phyloP scores from a whole-genome alignment of 495 filamentous ascomycete genomes.

The Trichoderma parareesei region DNA sequence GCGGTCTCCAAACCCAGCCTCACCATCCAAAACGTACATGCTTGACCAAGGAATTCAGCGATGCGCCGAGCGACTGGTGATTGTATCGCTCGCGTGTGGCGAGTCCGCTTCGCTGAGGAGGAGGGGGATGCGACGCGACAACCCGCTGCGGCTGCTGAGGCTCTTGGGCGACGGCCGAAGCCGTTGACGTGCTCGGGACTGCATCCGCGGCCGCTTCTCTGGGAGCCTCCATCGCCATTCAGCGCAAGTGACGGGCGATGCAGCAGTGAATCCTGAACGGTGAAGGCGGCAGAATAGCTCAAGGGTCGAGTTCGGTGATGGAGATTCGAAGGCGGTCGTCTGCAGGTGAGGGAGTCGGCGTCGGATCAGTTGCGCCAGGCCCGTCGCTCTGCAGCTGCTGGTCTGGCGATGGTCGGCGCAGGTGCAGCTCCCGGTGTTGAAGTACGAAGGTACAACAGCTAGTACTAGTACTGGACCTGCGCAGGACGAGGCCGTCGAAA shows the following conservation, averaged over 20 bases:
- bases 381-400: slow-evolving; percentile 2
- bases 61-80: slow-evolving; percentile 34
- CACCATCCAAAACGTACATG: slow-evolving; percentile 37
- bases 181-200: not conserved
- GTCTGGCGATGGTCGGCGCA: slow-evolving; percentile 7
- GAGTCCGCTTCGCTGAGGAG: not conserved
- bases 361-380: not conserved
- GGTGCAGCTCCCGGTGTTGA: not conserved
- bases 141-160: not conserved
- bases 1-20: not conserved
- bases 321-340: not conserved
- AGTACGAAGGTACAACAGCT: not conserved
- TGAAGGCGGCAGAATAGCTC: not conserved
- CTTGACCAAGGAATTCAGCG: slow-evolving; percentile 36
- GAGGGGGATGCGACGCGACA: slow-evolving; percentile 1
- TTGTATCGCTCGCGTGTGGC: slow-evolving; percentile 31
- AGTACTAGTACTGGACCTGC: no score
- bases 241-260: not conserved
- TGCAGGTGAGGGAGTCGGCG: not conserved
- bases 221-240: slow-evolving; percentile 9
- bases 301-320: not conserved
- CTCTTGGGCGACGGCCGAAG: not conserved
- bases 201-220: not conserved
- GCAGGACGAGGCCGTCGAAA: not conserved
- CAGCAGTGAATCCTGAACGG: not conserved